Evolutionary conservation across 805 yeast genomes (phyloP), one percentile per base, ranked within the genome.

Genomic region (Maudiozyma turicensis): DNA sequence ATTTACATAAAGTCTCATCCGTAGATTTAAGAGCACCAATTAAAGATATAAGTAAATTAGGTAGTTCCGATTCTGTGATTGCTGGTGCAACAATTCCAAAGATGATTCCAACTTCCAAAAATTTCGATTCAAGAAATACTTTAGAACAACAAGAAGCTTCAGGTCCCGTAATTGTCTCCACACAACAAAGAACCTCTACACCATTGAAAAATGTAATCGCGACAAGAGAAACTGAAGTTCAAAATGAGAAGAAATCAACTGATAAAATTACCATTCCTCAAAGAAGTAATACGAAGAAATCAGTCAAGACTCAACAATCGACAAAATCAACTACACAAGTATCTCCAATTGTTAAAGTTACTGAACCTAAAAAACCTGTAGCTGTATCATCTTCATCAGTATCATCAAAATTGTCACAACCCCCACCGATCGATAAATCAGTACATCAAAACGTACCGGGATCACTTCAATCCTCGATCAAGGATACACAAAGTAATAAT

Each of bases 21-120:
- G 29, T 38, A 30, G 50, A 38, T 28, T 43, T 46, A 34, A 33
- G 15, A n/a, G 34, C 44, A 26, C 48, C 48, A 26, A 33, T 40
- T 8, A 40, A 40, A 7, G 34, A 40, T n/a, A 46, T 33, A 15
- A 32, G 29, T 33, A 44, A 46, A 26, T 48, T 51, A 5, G 48
- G 50, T 29, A 44, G 45, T 14, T 48, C 51, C 4, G 31, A 43
- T 5, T 50, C 51, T 7, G 48, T 48, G 41, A 59, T 56, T 44
- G 66, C 66, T 6, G 69, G 69, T 37, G 69, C 69, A 2, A 64
- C 68, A 8, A 45, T 65, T 9, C 69, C 69, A 3, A 50, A 52
- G 11, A 50, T 58, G n/a, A 62, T 65, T 30, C 69, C 69, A 41
- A 63, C 67, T 2, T 65, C 69, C 13, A 56, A 58, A 42, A 60